Conservation (phyloP, 148 eudicot genomes). For the Cornus kousa region DNA sequence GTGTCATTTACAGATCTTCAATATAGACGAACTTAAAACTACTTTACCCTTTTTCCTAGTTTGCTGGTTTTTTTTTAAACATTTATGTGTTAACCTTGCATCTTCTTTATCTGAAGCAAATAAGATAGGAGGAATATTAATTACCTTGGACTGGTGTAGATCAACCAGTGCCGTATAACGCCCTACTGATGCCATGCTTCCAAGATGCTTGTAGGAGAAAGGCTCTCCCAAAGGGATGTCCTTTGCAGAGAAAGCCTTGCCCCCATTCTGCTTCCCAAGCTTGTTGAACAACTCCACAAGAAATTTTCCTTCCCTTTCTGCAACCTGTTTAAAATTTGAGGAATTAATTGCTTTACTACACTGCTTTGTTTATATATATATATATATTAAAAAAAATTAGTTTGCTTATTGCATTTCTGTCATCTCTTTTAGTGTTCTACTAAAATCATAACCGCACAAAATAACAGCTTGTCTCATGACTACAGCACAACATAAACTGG, state of each 20-base stretch:
- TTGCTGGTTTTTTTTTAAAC: too few relatives aligned
- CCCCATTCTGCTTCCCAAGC: constrained; percentile 62
- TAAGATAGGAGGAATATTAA: not conserved
- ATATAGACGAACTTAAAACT: too few relatives aligned
- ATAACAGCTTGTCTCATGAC: not conserved
- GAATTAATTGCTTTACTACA: not conserved
- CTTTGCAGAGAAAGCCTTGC: constrained; percentile 58
- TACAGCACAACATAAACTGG: not conserved
- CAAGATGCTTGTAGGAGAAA: constrained; percentile 81
- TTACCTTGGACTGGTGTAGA: constrained; percentile 74
- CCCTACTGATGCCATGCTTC: constrained; percentile 97
- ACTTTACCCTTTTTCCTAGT: too few relatives aligned
- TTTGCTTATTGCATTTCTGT: not conserved
- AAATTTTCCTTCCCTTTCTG: constrained; percentile 87
- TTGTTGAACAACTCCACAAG: constrained; percentile 57
- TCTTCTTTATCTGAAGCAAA: too few relatives aligned
- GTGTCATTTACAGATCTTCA: too few relatives aligned
- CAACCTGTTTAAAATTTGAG: constrained; percentile 46
- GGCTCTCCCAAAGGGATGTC: constrained; percentile 60
- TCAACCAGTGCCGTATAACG: constrained; percentile 89
- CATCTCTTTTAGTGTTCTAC: not conserved
- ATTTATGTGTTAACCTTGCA: too few relatives aligned
- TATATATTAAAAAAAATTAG: not conserved
- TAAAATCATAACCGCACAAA: not conserved
- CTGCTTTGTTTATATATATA: not conserved